A percentile compares a stretch with the other conserved stretches of the same genome.
Evolutionary conservation across 345 rosid species (phyloP).

Genomic region (Firmiana major): DNA sequence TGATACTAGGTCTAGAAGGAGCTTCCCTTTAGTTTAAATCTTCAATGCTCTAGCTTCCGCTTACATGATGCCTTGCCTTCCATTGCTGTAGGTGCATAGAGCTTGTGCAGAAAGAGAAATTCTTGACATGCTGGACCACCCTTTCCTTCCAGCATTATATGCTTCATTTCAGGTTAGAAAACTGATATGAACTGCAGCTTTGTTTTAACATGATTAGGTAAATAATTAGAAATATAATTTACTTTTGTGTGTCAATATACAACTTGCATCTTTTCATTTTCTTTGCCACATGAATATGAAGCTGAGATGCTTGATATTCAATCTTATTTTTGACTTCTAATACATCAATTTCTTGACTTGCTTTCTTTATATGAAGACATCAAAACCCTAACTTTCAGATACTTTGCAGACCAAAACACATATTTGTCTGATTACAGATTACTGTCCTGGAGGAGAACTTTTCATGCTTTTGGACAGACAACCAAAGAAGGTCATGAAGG

Average conservation of each 20-base stretch:
- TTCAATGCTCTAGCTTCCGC: background rate
- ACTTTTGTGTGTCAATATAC: too few relatives aligned
- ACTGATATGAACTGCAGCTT: background rate
- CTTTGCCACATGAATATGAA: background rate
- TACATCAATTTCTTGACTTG: background rate
- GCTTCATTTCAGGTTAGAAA: conserved; percentile 89
- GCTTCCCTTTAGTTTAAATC: too few relatives aligned
- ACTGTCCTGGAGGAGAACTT: conserved; percentile 93
- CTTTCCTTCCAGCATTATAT: conserved; percentile 94
- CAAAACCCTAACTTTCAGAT: conserved; percentile 14
- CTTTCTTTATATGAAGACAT: background rate
- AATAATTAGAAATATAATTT: background rate
- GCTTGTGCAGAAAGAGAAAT: conserved; percentile 96
- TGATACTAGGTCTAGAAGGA: too few relatives aligned
- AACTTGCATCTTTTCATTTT: background rate
- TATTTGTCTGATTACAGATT: conserved; percentile 89
- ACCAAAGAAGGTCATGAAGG: conserved; percentile 81
- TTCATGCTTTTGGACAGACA: conserved; percentile 87
- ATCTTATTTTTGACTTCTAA: background rate
- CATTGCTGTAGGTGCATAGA: conserved; percentile 73
- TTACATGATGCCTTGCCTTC: background rate
- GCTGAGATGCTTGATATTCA: background rate
- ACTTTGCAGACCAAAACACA: conserved; percentile 87
- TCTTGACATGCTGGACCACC: conserved; percentile 93
- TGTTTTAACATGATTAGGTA: too few relatives aligned